Percentiles rank a stretch among this genome's conserved stretches.
Conservation (phyloP, 768 basidiomycete genomes). For the Hypsizygus marmoreus region DNA sequence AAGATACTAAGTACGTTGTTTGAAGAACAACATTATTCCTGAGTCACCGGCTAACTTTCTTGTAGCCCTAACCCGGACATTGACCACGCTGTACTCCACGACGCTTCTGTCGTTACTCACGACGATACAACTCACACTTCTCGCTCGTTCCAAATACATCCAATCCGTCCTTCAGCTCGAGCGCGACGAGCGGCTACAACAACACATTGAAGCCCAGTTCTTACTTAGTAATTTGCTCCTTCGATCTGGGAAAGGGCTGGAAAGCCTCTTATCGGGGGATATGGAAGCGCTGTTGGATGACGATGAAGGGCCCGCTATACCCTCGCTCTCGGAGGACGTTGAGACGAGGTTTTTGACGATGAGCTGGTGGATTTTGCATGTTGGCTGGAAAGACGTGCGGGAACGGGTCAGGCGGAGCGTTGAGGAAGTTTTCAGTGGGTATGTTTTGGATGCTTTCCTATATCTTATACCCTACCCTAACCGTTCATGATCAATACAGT, state of each 20-base stretch:
- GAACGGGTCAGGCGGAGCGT: constrained; percentile 74
- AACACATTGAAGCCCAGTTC: constrained; percentile 43
- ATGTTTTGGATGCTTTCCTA: constrained; percentile 30
- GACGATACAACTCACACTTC: constrained; percentile 79
- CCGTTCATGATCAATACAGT: constrained; percentile 44
- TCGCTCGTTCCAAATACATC: constrained; percentile 82
- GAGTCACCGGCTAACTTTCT: neutral
- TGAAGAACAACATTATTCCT: neutral
- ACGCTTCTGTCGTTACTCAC: constrained; percentile 88
- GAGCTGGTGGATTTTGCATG: constrained; percentile 91
- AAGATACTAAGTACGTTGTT: constrained; percentile 81
- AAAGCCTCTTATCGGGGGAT: constrained; percentile 21
- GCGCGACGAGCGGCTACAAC: constrained; percentile 56
- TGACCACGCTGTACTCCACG: constrained; percentile 85
- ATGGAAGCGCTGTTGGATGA: constrained; percentile 22
- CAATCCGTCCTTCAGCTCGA: constrained; percentile 63
- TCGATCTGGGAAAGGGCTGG: constrained; percentile 25
- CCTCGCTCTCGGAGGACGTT: constrained; percentile 56
- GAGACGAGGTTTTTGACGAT: constrained; percentile 83
- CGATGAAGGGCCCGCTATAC: constrained; percentile 24
- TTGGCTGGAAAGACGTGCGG: constrained; percentile 87
- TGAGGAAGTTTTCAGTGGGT: constrained; percentile 86
- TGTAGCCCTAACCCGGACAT: constrained; percentile 81
- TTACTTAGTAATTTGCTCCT: constrained; percentile 40
- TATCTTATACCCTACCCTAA: neutral